phyloP scores from a whole-genome alignment of 169 alveolate genomes.

The Eimeria tenella region DNA sequence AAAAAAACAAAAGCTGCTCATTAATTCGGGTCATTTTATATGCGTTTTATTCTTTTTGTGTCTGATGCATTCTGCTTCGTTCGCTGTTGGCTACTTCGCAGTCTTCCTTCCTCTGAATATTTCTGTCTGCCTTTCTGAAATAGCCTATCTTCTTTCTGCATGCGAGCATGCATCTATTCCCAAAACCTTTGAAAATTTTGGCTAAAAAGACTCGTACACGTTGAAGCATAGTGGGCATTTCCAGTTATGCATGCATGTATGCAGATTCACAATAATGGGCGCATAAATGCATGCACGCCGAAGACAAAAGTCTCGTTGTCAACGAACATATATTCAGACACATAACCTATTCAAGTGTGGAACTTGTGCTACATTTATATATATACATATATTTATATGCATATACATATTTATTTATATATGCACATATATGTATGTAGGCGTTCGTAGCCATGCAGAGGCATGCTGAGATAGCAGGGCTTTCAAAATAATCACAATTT shows the following conservation, averaged over 20 bases:
- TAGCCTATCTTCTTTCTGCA: not conserved
- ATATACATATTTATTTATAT: not conserved
- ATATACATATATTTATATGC: not conserved
- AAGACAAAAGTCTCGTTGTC: not conserved
- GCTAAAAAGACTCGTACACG: too few relatives aligned
- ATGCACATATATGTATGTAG: not conserved
- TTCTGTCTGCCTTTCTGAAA: not conserved
- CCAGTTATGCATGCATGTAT: not conserved
- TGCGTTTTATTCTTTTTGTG: not conserved
- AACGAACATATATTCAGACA: too few relatives aligned
- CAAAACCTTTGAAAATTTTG: too few relatives aligned
- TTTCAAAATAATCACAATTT: too few relatives aligned
- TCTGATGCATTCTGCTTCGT: not conserved
- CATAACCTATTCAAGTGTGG: not conserved
- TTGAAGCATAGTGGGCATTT: not conserved
- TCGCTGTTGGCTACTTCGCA: not conserved
- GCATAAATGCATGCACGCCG: not conserved
- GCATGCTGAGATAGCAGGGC: not conserved
- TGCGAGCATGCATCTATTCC: too few relatives aligned
- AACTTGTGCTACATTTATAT: not conserved
- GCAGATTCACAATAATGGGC: not conserved
- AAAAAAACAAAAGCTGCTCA: conserved; percentile 6
- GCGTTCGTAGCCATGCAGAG: not conserved
- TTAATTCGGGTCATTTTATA: not conserved
- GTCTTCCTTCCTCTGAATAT: not conserved